Evolutionary conservation across 495 filamentous ascomycete species (phyloP).

Genomic region (Penicillium verhagenii): DNA sequence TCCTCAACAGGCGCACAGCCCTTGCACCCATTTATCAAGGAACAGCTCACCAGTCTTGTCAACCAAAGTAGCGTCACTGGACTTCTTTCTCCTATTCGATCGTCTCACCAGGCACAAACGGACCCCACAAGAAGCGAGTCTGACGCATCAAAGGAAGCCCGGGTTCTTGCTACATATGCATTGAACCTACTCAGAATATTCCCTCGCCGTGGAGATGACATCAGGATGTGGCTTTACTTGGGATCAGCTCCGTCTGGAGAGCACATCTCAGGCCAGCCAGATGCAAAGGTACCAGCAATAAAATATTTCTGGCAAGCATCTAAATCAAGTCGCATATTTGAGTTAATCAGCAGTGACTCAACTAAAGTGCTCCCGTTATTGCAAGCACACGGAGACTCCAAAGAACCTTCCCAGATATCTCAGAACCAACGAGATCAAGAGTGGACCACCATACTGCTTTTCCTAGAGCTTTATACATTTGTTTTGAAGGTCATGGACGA

Average conservation of each 20-base stretch:
- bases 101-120: slow-evolving; percentile 27
- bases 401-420: slow-evolving; percentile 15
- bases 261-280: slow-evolving; percentile 33
- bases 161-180: slow-evolving; percentile 79
- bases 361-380: slow-evolving; percentile 56
- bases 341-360: slow-evolving; percentile 59
- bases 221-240: slow-evolving; percentile 91
- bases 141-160: slow-evolving; percentile 57
- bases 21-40: slow-evolving; percentile 56
- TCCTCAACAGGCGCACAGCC: slow-evolving; percentile 25
- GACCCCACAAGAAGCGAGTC: slow-evolving; percentile 25
- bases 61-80: slow-evolving; percentile 63
- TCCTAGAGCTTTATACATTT: slow-evolving; percentile 92
- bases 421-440: slow-evolving; percentile 58
- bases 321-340: slow-evolving; percentile 64
- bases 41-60: slow-evolving; percentile 61
- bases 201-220: slow-evolving; percentile 78
- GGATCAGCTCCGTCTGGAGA: slow-evolving; percentile 60
- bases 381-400: slow-evolving; percentile 33
- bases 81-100: slow-evolving; percentile 49
- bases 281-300: slow-evolving; percentile 62
- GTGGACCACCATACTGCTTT: slow-evolving; percentile 87
- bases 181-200: slow-evolving; percentile 85
- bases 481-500: slow-evolving; percentile 91
- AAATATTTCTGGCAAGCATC: slow-evolving; percentile 88